These are phyloP conservation scores for Neostapfia colusana DNA, from an alignment of 176 grass and related monocot species.

Conservation along the genomic window DNA sequence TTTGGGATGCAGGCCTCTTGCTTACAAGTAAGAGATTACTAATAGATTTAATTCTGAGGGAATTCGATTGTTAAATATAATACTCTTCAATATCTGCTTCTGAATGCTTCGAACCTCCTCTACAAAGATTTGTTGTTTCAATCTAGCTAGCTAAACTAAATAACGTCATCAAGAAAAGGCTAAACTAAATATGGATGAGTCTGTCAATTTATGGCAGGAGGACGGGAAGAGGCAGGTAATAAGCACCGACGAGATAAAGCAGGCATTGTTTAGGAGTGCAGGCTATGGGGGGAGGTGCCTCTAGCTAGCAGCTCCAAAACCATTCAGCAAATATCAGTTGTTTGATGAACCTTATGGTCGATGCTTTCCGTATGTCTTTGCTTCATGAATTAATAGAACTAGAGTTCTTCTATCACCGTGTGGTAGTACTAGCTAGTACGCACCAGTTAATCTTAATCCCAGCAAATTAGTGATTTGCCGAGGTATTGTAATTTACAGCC, in stretches of 20 bases:
- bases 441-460: not conserved
- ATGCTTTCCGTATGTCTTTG: conserved; percentile 9
- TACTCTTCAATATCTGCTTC: not conserved
- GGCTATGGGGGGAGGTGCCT: conserved; percentile 71
- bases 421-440: not conserved
- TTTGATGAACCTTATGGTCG: not conserved
- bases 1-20: conserved; percentile 80
- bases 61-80: not conserved
- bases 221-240: conserved; percentile 47
- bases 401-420: not conserved
- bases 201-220: conserved; percentile 44
- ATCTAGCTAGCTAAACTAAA: not conserved
- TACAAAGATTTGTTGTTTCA: not conserved
- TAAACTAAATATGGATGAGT: not conserved
- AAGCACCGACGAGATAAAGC: conserved; percentile 80
- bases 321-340: not conserved
- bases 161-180: too few relatives aligned
- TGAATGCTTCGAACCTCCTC: not conserved
- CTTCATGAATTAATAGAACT: conserved; percentile 22
- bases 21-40: conserved; percentile 47
- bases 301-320: conserved; percentile 45
- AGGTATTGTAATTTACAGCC: conserved; percentile 18
- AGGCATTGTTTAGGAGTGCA: conserved; percentile 73
- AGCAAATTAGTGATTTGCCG: conserved; percentile 18
- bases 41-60: not conserved